Conservation (phyloP, 2,329 filamentous ascomycete species). For the Pestalotiopsis sp. region DNA sequence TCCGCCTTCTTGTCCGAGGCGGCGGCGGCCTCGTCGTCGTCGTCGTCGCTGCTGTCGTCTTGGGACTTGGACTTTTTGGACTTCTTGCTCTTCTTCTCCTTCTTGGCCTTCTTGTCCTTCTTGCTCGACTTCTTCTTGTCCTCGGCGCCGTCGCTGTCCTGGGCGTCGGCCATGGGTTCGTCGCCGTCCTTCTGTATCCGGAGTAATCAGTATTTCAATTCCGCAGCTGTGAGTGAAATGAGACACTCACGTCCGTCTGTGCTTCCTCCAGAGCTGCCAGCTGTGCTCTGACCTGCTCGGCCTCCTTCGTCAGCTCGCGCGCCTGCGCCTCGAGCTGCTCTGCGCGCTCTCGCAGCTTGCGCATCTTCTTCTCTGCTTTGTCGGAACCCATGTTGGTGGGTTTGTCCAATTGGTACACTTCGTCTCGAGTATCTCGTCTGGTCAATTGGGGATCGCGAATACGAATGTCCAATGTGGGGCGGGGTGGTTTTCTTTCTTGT, state of each 20-base stretch:
- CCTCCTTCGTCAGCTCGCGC: conserved; percentile 41
- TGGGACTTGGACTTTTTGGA: conserved; percentile 30
- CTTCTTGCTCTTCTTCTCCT: conserved; percentile 34
- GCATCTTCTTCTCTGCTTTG: conserved; percentile 41
- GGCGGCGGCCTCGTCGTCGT: conserved; percentile 4
- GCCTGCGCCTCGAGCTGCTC: conserved; percentile 44
- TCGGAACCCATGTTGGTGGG: conserved; percentile 12
- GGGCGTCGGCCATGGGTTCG: conserved; percentile 23
- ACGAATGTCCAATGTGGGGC: neutral
- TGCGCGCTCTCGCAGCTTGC: conserved; percentile 39
- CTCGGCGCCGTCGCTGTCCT: conserved; percentile 20
- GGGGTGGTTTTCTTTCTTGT: neutral
- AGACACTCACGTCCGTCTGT: conserved; percentile 24
- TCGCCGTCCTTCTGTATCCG: conserved; percentile 22
- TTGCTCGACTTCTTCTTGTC: conserved; percentile 37
- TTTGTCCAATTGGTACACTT: conserved; percentile 12
- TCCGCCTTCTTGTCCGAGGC: conserved; percentile 23
- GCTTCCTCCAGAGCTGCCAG: conserved; percentile 28
- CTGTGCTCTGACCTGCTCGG: conserved; percentile 35
- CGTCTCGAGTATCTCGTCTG: neutral
- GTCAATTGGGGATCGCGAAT: neutral
- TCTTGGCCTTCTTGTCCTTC: conserved; percentile 35
- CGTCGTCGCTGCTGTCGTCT: conserved; percentile 11
- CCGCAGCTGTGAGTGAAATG: neutral
- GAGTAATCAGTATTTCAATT: conserved; percentile 23